These are phyloP conservation scores for Fraxinus sp. DNA, from an alignment of 305 asterid genomes.

Conservation along the genomic window DNA sequence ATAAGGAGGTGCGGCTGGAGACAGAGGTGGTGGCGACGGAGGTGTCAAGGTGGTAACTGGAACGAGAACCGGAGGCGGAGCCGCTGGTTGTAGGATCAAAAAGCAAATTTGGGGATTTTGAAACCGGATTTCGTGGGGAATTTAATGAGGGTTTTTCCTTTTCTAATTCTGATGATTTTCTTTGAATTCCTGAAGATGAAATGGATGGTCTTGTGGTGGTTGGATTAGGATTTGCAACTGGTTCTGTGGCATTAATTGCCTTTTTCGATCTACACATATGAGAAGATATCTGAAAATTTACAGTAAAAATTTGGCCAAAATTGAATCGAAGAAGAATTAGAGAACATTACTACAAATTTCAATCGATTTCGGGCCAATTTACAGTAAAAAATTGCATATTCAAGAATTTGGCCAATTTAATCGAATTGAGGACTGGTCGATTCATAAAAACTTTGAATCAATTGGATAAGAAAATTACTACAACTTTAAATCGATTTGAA, in stretches of 20 bases:
- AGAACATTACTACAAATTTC: not conserved
- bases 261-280: slow-evolving; percentile 64
- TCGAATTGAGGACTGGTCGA: slow-evolving; percentile 5
- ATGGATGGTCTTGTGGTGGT: not conserved
- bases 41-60: slow-evolving; percentile 53
- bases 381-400: no score
- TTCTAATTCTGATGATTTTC: slow-evolving; percentile 20
- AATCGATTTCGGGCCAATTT: not conserved
- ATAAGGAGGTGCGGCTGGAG: slow-evolving; percentile 50
- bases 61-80: slow-evolving; percentile 25
- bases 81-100: slow-evolving; percentile 28
- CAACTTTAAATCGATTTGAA: not conserved
- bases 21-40: slow-evolving; percentile 62
- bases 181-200: slow-evolving; percentile 19
- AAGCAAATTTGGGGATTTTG: slow-evolving; percentile 21
- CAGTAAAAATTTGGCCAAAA: not conserved
- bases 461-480: not conserved
- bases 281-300: not conserved
- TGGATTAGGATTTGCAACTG: slow-evolving; percentile 24
- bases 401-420: no score
- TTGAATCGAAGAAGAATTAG: not conserved
- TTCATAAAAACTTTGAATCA: slow-evolving; percentile 17
- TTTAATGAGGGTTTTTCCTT: slow-evolving; percentile 19
- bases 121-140: slow-evolving; percentile 4
- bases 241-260: slow-evolving; percentile 51